phyloP scores from a whole-genome alignment of 2,329 filamentous ascomycete genomes.

The Sporothrix pallida region DNA sequence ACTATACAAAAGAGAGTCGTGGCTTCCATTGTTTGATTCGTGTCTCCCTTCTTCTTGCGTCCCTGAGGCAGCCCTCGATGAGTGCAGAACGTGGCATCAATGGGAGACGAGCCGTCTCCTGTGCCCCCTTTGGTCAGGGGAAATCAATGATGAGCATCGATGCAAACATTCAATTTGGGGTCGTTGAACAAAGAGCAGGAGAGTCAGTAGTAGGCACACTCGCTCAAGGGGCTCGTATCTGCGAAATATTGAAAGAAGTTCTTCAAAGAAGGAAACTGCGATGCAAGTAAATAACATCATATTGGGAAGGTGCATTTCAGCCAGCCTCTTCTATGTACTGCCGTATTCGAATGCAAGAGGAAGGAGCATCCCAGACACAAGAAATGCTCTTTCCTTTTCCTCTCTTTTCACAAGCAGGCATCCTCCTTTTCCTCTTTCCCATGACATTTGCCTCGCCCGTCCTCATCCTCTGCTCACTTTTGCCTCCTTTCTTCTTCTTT shows the following conservation, averaged over 20 bases:
- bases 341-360: not conserved
- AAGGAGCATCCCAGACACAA: not conserved
- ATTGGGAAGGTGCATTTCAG: conserved; percentile 3
- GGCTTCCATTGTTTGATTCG: conserved; percentile 5
- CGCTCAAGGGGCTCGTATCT: not conserved
- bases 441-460: too few relatives aligned
- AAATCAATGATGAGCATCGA: not conserved
- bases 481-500: not conserved
- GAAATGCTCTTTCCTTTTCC: not conserved
- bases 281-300: not conserved
- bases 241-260: not conserved
- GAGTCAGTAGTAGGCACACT: not conserved
- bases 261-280: conserved; percentile 2
- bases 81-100: not conserved
- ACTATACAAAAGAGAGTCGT: too few relatives aligned
- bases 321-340: not conserved
- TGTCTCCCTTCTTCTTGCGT: not conserved
- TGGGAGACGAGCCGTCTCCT: not conserved
- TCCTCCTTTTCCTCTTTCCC: too few relatives aligned
- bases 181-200: not conserved
- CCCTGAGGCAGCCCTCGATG: not conserved
- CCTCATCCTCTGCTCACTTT: not conserved
- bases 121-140: not conserved
- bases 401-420: not conserved
- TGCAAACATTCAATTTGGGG: not conserved